phyloP scores from a whole-genome alignment of 352 stramenopile genomes.

The Phytophthora fragariae region DNA sequence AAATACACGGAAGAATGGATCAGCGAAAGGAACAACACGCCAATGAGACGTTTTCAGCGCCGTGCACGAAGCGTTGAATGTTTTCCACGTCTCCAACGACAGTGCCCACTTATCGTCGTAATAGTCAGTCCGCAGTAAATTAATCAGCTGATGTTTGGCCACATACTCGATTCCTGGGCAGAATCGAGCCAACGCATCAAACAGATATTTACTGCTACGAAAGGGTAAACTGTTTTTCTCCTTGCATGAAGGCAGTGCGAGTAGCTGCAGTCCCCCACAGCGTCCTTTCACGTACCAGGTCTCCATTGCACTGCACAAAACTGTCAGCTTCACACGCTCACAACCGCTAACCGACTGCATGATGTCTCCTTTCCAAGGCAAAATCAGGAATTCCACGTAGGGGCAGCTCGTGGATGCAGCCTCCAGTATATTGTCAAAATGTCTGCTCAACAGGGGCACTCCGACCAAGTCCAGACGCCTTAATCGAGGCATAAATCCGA shows the following conservation, averaged over 20 bases:
- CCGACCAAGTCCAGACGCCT: not conserved
- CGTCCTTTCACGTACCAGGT: not conserved
- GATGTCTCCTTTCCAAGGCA: not conserved
- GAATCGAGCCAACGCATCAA: constrained; percentile 1
- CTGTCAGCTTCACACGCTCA: not conserved
- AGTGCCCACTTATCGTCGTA: not conserved
- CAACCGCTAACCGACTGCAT: not conserved
- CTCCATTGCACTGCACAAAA: not conserved
- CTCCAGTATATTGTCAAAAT: constrained; percentile 1
- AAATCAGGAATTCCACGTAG: not conserved
- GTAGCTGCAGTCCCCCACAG: not conserved
- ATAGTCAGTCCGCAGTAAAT: not conserved
- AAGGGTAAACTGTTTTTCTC: not conserved
- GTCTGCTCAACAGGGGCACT: not conserved
- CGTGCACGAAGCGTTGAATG: constrained; percentile 11
- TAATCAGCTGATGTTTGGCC: not conserved
- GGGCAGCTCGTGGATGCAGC: constrained; percentile 3
- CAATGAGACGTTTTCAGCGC: not conserved
- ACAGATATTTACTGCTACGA: not conserved
- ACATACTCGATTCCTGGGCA: constrained; percentile 13
- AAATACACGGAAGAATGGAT: constrained; percentile 14
- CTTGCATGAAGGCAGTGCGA: not conserved
- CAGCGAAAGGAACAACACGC: constrained; percentile 7
- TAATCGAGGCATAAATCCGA: not conserved
- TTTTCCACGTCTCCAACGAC: constrained; percentile 6